A percentile compares a stretch with the other conserved stretches of the same genome.
These are phyloP conservation scores for Hypoxylon crocopeplum DNA, from an alignment of 495 filamentous ascomycete genomes.

Conservation along the genomic window DNA sequence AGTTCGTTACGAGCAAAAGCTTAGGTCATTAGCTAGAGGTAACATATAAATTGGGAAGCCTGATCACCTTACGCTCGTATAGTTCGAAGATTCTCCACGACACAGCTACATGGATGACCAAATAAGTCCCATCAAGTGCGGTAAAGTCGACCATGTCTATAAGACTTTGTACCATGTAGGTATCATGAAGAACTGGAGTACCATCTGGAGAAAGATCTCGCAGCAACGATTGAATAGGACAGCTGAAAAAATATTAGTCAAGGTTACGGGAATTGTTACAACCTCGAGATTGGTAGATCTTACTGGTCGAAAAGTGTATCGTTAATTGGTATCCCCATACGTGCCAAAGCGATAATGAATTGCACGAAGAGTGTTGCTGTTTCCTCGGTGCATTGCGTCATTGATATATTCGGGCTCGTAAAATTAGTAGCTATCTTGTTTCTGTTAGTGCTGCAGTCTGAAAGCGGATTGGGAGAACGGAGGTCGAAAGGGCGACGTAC, in stretches of 20 bases:
- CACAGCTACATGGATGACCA: neutral
- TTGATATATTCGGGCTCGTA: neutral
- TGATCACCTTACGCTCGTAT: constrained; percentile 13
- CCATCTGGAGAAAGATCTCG: no score
- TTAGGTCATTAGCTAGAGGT: neutral
- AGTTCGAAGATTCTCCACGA: neutral
- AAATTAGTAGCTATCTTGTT: neutral
- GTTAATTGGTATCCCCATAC: constrained; percentile 3
- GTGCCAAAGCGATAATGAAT: neutral
- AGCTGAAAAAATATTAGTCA: neutral
- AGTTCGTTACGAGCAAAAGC: neutral
- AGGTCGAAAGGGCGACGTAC: neutral
- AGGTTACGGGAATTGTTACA: neutral
- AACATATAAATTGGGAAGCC: no score
- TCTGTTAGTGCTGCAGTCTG: neutral
- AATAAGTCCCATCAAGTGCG: neutral
- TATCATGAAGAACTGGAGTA: no score
- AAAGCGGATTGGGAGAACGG: no score
- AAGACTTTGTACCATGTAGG: no score
- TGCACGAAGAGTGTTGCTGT: neutral
- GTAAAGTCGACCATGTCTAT: neutral
- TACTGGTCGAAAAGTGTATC: neutral
- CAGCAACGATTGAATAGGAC: no score
- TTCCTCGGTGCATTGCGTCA: neutral
- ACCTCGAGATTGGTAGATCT: neutral